Percentiles rank a stretch among this genome's conserved stretches.
phyloP scores from a whole-genome alignment of 768 basidiomycete species.

The Termitomyces sp. region DNA sequence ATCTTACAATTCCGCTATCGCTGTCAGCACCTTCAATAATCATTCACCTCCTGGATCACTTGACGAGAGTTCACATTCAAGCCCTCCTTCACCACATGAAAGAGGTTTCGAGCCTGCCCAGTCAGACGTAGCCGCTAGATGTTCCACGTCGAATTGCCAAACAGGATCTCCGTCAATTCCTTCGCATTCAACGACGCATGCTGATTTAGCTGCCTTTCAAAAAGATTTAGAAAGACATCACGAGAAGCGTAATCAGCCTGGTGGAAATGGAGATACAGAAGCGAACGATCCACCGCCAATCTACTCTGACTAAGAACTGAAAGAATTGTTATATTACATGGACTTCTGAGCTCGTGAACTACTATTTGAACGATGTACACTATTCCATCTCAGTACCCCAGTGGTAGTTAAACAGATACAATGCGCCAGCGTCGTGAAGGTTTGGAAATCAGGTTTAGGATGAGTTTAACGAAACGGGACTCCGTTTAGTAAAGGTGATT shows the following conservation, averaged over 20 bases:
- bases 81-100: neutral
- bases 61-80: neutral
- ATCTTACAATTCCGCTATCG: constrained; percentile 1
- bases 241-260: constrained; percentile 9
- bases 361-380: neutral
- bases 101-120: neutral
- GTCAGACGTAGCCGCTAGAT: neutral
- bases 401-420: constrained; percentile 1
- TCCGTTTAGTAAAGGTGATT: constrained; percentile 1
- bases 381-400: neutral
- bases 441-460: neutral
- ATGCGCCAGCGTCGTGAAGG: neutral
- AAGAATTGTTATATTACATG: neutral
- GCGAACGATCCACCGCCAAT: constrained; percentile 8
- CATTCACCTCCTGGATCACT: neutral
- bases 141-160: neutral
- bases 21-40: neutral
- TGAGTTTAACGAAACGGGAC: neutral
- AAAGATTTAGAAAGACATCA: constrained; percentile 4
- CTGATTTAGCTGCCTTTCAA: neutral
- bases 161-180: neutral
- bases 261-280: constrained; percentile 5
- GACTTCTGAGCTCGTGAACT: neutral
- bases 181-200: neutral
- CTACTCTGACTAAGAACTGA: neutral